Percentiles rank a stretch among this genome's conserved stretches.
These are phyloP conservation scores for Fonsecaea monophora DNA, from an alignment of 2,329 filamentous ascomycete species.

Conservation along the genomic window DNA sequence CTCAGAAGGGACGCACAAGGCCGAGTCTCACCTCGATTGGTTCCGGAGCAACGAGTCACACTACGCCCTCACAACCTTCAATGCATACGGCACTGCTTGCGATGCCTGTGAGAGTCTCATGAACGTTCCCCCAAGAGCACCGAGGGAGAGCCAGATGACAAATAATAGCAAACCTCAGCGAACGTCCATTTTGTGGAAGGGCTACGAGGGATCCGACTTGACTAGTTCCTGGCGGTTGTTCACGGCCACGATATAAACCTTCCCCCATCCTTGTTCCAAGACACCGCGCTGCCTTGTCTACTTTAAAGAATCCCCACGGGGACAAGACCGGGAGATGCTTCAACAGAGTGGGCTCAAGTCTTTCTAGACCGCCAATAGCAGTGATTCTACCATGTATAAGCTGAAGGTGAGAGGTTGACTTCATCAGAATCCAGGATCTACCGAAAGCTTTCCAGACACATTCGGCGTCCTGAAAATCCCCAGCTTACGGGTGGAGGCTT, in stretches of 20 bases:
- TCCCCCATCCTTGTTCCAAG: slow-evolving; percentile 1
- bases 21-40: slow-evolving; percentile 1
- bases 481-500: not conserved
- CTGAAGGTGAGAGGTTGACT: not conserved
- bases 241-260: too few relatives aligned
- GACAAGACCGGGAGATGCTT: too few relatives aligned
- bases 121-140: not conserved
- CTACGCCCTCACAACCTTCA: not conserved
- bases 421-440: slow-evolving; percentile 12
- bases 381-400: slow-evolving; percentile 3
- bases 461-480: not conserved
- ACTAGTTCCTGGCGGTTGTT: too few relatives aligned
- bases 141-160: slow-evolving; percentile 2
- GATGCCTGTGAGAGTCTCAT: slow-evolving; percentile 10
- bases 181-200: slow-evolving; percentile 3
- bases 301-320: too few relatives aligned
- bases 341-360: not conserved
- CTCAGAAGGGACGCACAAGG: not conserved
- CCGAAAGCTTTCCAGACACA: not conserved
- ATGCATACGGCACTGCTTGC: slow-evolving; percentile 4
- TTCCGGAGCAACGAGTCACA: not conserved
- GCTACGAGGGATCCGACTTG: not conserved
- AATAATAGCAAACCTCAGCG: not conserved
- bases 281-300: slow-evolving; percentile 7
- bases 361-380: slow-evolving; percentile 15